Percentiles rank a stretch among this genome's conserved stretches.
Evolutionary conservation across 2,329 filamentous ascomycete species (phyloP).

Genomic region (Dactylellina leptospora): DNA sequence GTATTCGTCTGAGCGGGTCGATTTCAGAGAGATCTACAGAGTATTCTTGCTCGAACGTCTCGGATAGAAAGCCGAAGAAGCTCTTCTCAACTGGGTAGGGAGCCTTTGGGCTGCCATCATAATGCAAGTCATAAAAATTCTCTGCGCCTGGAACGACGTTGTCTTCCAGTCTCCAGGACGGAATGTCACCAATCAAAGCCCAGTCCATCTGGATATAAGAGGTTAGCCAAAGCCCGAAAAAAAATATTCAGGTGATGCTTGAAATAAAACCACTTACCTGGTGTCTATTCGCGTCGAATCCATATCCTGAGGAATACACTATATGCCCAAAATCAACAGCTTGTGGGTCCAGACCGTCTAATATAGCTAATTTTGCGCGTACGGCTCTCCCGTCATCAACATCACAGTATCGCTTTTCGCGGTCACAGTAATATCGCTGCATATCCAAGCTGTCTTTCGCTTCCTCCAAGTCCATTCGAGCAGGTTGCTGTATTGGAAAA

Average conservation of each 20-base stretch:
- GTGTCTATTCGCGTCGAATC: conserved; percentile 49
- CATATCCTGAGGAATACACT: conserved; percentile 52
- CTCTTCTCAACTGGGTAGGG: conserved; percentile 51
- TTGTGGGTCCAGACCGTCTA: conserved; percentile 44
- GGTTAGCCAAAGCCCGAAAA: conserved; percentile 1
- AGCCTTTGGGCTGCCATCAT: conserved; percentile 48
- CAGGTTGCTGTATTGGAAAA: conserved; percentile 45
- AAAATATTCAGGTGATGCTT: background rate
- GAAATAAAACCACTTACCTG: conserved; percentile 30
- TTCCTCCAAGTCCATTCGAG: conserved; percentile 49
- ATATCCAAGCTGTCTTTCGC: conserved; percentile 51
- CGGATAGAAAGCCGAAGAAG: conserved; percentile 50
- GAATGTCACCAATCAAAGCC: conserved; percentile 52
- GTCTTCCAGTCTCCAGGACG: conserved; percentile 50
- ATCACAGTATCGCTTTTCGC: conserved; percentile 51
- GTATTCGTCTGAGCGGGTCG: conserved; percentile 43
- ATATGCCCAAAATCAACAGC: conserved; percentile 49
- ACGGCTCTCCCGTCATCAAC: conserved; percentile 52
- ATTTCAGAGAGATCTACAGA: conserved; percentile 50
- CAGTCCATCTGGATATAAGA: conserved; percentile 40
- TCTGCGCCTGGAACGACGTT: conserved; percentile 51
- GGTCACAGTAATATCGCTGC: conserved; percentile 52
- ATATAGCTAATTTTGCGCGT: conserved; percentile 40
- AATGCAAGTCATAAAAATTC: conserved; percentile 51
- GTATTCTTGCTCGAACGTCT: conserved; percentile 51